Evolutionary conservation across 73 alveolate species (phyloP).

Genomic region (Tetrahymena borealis): DNA sequence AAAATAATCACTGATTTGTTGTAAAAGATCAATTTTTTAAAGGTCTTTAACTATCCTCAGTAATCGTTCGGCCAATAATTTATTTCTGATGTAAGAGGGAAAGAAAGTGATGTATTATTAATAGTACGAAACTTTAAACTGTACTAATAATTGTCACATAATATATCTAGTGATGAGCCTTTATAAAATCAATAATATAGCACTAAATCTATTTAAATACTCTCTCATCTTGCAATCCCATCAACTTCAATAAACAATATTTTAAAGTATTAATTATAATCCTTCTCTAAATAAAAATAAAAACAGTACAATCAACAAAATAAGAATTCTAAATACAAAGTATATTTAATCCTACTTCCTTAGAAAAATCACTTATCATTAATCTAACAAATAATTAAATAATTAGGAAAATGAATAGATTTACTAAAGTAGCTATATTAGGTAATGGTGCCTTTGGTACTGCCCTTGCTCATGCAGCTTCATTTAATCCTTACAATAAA

Average conservation of each 20-base stretch:
- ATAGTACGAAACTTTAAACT: not conserved
- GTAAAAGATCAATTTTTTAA: too few species aligned
- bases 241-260: not conserved
- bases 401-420: conserved; percentile 15
- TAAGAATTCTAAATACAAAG: too few species aligned
- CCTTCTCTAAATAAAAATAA: too few species aligned
- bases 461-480: conserved; percentile 56
- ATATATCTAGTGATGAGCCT: not conserved
- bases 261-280: too few species aligned
- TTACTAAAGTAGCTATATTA: conserved; percentile 44
- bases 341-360: not conserved
- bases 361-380: not conserved
- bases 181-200: not conserved
- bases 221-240: not conserved
- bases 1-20: too few species aligned
- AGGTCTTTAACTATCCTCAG: too few species aligned
- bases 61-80: too few species aligned
- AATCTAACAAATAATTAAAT: not conserved
- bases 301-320: too few species aligned
- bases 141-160: not conserved
- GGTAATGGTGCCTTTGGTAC: conserved; percentile 68
- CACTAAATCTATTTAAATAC: not conserved
- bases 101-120: not conserved
- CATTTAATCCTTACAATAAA: conserved; percentile 30
- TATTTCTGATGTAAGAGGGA: not conserved